These are phyloP conservation scores for Hymenoscyphus infarciens DNA, from an alignment of 2,329 filamentous ascomycete species.

Conservation along the genomic window DNA sequence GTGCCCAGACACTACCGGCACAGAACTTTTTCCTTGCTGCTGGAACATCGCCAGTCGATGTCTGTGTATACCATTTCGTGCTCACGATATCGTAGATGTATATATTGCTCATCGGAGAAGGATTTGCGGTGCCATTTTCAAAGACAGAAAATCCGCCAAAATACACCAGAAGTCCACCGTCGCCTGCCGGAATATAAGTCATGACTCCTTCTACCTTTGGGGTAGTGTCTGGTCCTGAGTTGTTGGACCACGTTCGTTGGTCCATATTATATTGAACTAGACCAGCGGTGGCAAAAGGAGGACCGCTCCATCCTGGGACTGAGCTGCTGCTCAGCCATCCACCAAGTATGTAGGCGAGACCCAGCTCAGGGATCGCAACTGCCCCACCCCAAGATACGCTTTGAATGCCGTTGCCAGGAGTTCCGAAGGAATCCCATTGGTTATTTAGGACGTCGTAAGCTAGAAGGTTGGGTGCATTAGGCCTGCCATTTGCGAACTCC, in stretches of 20 bases:
- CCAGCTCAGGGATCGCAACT: conserved; percentile 50
- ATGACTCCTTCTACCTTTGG: conserved; percentile 57
- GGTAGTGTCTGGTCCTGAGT: conserved; percentile 48
- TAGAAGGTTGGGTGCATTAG: conserved; percentile 49
- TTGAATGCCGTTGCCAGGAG: conserved; percentile 39
- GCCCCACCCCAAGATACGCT: conserved; percentile 56
- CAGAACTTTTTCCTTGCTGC: conserved; percentile 55
- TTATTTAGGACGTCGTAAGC: conserved; percentile 55
- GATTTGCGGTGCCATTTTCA: conserved; percentile 42
- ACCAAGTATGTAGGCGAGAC: conserved; percentile 59
- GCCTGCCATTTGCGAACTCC: conserved; percentile 44
- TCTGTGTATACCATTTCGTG: conserved; percentile 58
- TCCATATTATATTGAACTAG: conserved; percentile 57
- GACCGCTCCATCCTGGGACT: conserved; percentile 47
- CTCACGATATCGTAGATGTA: conserved; percentile 59
- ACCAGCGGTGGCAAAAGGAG: conserved; percentile 45
- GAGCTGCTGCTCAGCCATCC: conserved; percentile 57
- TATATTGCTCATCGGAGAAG: conserved; percentile 48
- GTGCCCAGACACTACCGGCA: conserved; percentile 55
- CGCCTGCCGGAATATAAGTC: conserved; percentile 57
- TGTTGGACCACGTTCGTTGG: conserved; percentile 48
- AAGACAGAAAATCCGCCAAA: conserved; percentile 56
- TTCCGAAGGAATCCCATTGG: conserved; percentile 49
- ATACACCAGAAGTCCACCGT: conserved; percentile 57
- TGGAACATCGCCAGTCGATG: conserved; percentile 51